Conservation (phyloP, 2,329 filamentous ascomycete species). For the Xylariaceae sp. region DNA sequence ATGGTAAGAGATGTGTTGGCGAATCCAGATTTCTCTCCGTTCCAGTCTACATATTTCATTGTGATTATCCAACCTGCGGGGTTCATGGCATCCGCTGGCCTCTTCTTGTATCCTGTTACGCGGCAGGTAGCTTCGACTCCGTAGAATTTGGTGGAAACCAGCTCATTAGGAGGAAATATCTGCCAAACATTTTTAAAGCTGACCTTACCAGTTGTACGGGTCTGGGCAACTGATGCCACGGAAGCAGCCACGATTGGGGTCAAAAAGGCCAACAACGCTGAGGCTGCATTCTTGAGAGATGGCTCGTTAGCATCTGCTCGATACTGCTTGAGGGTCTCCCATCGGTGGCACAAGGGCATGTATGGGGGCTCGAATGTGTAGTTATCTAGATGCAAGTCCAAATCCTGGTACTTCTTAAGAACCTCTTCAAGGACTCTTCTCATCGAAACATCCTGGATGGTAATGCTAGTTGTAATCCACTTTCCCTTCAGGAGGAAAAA, state of each 20-base stretch:
- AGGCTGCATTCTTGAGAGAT: conserved; percentile 22
- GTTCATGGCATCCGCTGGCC: neutral
- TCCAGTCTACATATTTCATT: conserved; percentile 46
- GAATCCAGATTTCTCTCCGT: conserved; percentile 42
- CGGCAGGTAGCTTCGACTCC: conserved; percentile 46
- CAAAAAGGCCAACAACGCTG: conserved; percentile 40
- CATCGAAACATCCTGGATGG: conserved; percentile 42
- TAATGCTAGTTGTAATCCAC: conserved; percentile 43
- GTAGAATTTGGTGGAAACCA: conserved; percentile 41
- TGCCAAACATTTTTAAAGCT: conserved; percentile 43
- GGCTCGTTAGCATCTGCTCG: conserved; percentile 4
- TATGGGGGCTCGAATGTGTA: conserved; percentile 44
- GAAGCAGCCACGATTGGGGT: conserved; percentile 39
- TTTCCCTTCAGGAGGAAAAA: conserved; percentile 34
- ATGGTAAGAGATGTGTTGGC: conserved; percentile 33
- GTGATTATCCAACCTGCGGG: conserved; percentile 36
- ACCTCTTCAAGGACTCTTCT: conserved; percentile 36
- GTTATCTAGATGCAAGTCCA: conserved; percentile 41
- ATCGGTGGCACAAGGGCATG: conserved; percentile 45
- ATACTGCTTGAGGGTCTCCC: conserved; percentile 37
- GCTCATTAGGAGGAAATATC: conserved; percentile 43
- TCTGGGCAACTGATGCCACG: conserved; percentile 35
- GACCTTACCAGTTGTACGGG: conserved; percentile 40
- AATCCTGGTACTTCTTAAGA: conserved; percentile 43
- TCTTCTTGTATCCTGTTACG: conserved; percentile 42